Conservation (phyloP, 768 basidiomycete species). For the Auriculariales sp. region DNA sequence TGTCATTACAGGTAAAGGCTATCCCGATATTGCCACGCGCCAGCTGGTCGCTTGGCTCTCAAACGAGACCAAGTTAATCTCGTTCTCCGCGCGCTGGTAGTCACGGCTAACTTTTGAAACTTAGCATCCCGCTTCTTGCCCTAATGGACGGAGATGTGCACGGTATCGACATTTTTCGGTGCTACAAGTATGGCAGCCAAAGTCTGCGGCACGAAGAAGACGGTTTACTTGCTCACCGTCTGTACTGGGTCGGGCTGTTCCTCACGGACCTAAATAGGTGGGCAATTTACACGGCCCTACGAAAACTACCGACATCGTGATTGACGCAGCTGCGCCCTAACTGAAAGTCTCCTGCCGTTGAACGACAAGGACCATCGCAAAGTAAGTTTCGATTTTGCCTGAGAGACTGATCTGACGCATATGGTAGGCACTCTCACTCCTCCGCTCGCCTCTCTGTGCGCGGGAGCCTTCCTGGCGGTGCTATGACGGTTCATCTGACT, state of each 20-base stretch:
- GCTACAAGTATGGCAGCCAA: constrained; percentile 71
- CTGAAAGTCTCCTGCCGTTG: constrained; percentile 56
- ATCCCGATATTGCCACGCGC: constrained; percentile 86
- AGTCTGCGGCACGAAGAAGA: constrained; percentile 55
- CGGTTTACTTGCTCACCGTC: constrained; percentile 48
- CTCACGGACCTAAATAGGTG: constrained; percentile 54
- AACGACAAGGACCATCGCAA: constrained; percentile 62
- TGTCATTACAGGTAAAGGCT: constrained; percentile 88
- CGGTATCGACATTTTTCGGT: constrained; percentile 82
- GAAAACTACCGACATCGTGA: too few species aligned
- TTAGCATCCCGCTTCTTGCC: constrained; percentile 60
- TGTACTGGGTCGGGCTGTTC: constrained; percentile 73
- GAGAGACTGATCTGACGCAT: not conserved
- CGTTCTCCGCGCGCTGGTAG: not conserved
- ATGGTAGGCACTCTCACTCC: not conserved
- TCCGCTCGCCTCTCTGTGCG: not conserved
- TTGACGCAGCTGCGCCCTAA: constrained; percentile 1
- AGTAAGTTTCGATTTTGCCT: constrained; percentile 21
- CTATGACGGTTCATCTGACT: not conserved
- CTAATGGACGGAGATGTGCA: constrained; percentile 87
- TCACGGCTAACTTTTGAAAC: not conserved
- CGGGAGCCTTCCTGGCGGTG: not conserved
- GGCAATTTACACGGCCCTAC: too few species aligned
- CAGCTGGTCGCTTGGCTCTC: constrained; percentile 66
- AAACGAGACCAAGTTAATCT: constrained; percentile 24